A percentile compares a stretch with the other conserved stretches of the same genome.
Evolutionary conservation across 805 yeast genomes (phyloP).

Genomic region (Yamadazyma olivae): DNA sequence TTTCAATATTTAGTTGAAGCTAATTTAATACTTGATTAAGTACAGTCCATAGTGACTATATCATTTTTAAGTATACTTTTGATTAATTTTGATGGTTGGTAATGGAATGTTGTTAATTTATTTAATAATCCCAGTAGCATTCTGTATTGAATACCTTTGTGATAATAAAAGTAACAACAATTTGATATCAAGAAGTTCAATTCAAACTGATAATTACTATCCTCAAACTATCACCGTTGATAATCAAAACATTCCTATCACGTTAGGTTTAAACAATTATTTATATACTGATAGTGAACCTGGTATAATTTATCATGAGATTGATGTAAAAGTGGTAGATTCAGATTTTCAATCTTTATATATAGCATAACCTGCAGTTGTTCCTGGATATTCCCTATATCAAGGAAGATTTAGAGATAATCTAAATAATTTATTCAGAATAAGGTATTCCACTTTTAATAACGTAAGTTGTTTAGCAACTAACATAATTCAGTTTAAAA

Average conservation of each 20-base stretch:
- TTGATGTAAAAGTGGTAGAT: slow-evolving; percentile 9
- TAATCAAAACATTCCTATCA: slow-evolving; percentile 10
- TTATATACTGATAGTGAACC: slow-evolving; percentile 3
- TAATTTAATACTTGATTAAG: too few species aligned
- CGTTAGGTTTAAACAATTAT: slow-evolving; percentile 10
- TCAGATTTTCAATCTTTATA: slow-evolving; percentile 8
- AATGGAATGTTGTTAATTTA: too few species aligned
- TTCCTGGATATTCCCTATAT: neutral
- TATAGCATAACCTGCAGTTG: slow-evolving; percentile 9
- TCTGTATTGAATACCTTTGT: slow-evolving; percentile 1
- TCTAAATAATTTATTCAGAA: slow-evolving; percentile 4
- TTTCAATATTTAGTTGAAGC: too few species aligned
- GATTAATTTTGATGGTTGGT: too few species aligned
- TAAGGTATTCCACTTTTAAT: slow-evolving; percentile 7
- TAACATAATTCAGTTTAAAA: slow-evolving; percentile 10
- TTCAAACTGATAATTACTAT: slow-evolving; percentile 9
- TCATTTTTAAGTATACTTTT: too few species aligned
- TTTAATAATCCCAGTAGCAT: too few species aligned
- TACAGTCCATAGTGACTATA: too few species aligned
- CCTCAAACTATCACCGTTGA: slow-evolving; percentile 8
- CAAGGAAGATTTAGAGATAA: slow-evolving; percentile 7
- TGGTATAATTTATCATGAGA: slow-evolving; percentile 8
- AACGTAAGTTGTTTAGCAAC: slow-evolving; percentile 9
- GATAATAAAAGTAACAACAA: neutral
- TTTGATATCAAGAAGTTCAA: neutral